Conservation (phyloP, 495 filamentous ascomycete genomes). For the Penicillium verhagenii region DNA sequence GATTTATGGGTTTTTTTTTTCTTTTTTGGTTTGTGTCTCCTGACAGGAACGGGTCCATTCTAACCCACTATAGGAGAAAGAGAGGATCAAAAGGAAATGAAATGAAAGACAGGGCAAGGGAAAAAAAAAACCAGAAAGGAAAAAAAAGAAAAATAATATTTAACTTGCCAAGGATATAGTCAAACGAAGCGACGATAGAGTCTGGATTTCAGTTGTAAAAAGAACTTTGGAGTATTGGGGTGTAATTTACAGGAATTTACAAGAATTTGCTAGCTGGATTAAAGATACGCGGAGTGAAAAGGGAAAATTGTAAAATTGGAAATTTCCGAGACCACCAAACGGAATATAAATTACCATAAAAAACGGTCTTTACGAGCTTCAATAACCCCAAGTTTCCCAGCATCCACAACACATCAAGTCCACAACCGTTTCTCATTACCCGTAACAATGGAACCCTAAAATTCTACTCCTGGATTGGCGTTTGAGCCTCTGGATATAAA, state of each 20-base stretch:
- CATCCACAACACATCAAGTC: too few relatives aligned
- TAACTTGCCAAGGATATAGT: slow-evolving; percentile 2
- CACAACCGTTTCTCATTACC: too few relatives aligned
- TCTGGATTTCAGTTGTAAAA: neutral
- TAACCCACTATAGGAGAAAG: slow-evolving; percentile 4
- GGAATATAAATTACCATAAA: too few relatives aligned
- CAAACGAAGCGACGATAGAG: neutral
- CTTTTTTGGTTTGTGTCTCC: neutral
- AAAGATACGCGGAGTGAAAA: too few relatives aligned
- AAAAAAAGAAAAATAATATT: slow-evolving; percentile 10
- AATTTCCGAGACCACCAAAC: too few relatives aligned
- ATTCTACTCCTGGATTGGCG: neutral
- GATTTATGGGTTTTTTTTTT: neutral
- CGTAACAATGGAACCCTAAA: neutral
- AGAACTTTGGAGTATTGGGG: neutral
- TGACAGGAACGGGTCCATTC: neutral
- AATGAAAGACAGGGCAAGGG: neutral
- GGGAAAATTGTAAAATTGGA: too few relatives aligned
- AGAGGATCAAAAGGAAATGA: slow-evolving; percentile 3
- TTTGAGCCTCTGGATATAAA: slow-evolving; percentile 28
- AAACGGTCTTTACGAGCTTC: too few relatives aligned
- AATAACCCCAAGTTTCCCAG: neutral
- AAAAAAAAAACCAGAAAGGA: slow-evolving; percentile 1
- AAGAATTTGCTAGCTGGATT: too few relatives aligned
- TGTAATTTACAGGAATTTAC: neutral